These are phyloP conservation scores for Styphnolobium japonicum DNA, from an alignment of 306 rosid genomes.

Conservation along the genomic window DNA sequence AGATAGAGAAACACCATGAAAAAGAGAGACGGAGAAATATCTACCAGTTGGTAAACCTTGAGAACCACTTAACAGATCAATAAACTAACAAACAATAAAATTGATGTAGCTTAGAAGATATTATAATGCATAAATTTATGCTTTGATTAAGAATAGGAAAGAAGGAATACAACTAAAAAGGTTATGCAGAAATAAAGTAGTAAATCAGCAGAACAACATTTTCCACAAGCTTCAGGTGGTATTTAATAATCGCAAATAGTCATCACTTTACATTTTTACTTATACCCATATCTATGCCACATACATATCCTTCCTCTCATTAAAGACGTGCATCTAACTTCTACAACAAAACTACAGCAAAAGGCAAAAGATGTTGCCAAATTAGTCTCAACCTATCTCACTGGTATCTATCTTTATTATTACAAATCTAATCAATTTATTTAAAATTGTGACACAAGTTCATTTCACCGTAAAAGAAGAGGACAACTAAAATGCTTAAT, in stretches of 20 bases:
- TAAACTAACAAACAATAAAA: background rate
- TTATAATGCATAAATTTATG: background rate
- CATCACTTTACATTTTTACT: background rate
- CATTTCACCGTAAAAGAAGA: background rate
- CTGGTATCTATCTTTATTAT: background rate
- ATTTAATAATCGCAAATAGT: background rate
- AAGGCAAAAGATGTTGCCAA: conserved; percentile 1
- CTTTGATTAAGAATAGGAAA: background rate
- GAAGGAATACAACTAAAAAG: background rate
- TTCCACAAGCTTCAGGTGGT: background rate
- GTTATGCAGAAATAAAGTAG: background rate
- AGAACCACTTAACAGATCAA: background rate
- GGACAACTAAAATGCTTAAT: background rate
- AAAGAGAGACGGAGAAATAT: background rate
- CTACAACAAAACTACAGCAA: background rate
- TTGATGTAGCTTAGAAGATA: background rate
- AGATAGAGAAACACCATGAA: background rate
- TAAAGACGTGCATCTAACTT: background rate
- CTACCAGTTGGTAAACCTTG: background rate
- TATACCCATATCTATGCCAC: background rate
- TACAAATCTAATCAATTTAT: background rate
- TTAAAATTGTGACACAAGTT: background rate
- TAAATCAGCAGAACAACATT: background rate
- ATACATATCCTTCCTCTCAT: background rate
- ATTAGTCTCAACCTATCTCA: background rate